Conservation (phyloP, 441 rosid genomes). For the Metrosideros polymorpha region DNA sequence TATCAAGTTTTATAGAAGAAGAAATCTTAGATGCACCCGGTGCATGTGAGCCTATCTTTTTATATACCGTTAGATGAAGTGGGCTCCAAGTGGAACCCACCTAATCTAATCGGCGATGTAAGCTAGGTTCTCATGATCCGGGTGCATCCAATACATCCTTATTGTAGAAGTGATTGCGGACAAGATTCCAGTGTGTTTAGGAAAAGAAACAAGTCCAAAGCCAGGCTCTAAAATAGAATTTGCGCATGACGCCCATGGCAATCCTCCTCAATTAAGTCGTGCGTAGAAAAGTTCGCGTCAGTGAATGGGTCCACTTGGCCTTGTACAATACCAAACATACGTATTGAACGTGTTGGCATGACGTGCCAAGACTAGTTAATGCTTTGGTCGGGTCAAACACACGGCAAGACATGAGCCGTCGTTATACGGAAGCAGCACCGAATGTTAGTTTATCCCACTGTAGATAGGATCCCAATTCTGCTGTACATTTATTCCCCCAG, state of each 20-base stretch:
- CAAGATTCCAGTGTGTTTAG: background rate
- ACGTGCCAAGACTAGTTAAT: background rate
- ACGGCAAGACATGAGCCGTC: background rate
- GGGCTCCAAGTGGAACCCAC: background rate
- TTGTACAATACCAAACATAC: background rate
- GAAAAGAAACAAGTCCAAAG: background rate
- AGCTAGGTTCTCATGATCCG: too few species aligned
- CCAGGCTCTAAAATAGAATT: background rate
- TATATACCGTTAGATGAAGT: background rate
- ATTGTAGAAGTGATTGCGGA: background rate
- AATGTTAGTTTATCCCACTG: background rate
- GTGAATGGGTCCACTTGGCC: background rate
- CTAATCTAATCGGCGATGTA: background rate
- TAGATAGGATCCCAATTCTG: background rate
- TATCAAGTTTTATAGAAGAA: background rate
- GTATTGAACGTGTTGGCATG: background rate
- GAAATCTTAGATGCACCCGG: background rate
- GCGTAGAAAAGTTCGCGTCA: background rate
- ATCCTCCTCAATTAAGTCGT: background rate
- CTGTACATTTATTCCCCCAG: background rate
- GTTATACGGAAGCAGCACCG: fast-evolving
- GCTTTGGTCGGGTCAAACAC: background rate
- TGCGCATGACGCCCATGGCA: background rate
- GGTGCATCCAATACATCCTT: fast-evolving
- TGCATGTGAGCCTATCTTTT: background rate